A percentile compares a stretch with the other conserved stretches of the same genome.
Conservation (phyloP, 1,284 basidiomycete species). For the Tylopilus microsporus region DNA sequence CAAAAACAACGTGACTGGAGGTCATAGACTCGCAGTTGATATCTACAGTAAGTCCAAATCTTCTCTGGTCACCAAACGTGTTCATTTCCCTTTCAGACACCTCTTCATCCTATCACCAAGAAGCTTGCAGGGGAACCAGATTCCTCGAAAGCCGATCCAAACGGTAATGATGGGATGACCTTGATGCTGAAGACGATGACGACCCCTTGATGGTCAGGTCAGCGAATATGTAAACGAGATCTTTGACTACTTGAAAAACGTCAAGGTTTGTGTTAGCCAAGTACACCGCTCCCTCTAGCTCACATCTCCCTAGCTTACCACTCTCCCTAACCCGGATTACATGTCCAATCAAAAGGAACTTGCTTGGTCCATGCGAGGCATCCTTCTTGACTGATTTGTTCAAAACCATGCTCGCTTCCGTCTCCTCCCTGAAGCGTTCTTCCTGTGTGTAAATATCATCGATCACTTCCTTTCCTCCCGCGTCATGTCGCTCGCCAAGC, state of each 20-base stretch:
- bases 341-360: slow-evolving; percentile 90
- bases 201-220: slow-evolving; percentile 86
- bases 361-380: slow-evolving; percentile 91
- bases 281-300: slow-evolving; percentile 1
- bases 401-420: slow-evolving; percentile 94
- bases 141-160: slow-evolving; percentile 54
- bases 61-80: slow-evolving; percentile 20
- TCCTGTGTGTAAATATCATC: slow-evolving; percentile 44
- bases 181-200: slow-evolving; percentile 90
- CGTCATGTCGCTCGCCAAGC: too few species aligned
- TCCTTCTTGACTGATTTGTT: slow-evolving; percentile 95
- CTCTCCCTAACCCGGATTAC: slow-evolving; percentile 84
- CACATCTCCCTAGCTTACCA: slow-evolving; percentile 52
- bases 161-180: slow-evolving; percentile 76
- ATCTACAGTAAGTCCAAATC: slow-evolving; percentile 38
- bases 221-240: slow-evolving; percentile 95
- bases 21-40: slow-evolving; percentile 39
- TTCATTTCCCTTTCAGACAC: slow-evolving; percentile 34
- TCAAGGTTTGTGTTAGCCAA: slow-evolving; percentile 46
- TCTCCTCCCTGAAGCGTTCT: slow-evolving; percentile 92
- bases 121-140: slow-evolving; percentile 49
- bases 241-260: slow-evolving; percentile 83
- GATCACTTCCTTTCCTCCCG: too few species aligned
- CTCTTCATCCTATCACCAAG: slow-evolving; percentile 53
- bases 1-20: slow-evolving; percentile 59